Conservation (phyloP, 306 rosid species). For the Spatholobus suberectus region DNA sequence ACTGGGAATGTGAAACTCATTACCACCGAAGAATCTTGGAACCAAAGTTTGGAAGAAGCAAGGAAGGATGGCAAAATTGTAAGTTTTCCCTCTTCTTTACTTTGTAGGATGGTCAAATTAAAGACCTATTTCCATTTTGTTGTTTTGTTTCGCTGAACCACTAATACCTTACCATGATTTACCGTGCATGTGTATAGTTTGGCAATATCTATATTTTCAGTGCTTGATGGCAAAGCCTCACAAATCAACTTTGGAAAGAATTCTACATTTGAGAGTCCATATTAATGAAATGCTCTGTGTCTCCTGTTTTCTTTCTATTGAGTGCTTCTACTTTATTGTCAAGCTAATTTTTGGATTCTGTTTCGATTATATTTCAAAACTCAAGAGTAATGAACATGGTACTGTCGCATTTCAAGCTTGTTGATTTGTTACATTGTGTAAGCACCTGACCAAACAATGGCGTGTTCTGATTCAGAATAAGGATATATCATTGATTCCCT, state of each 20-base stretch:
- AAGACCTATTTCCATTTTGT: constrained; percentile 22
- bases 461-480: constrained; percentile 18
- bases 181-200: constrained; percentile 9
- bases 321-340: constrained; percentile 13
- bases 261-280: constrained; percentile 21
- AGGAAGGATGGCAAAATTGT: constrained; percentile 77
- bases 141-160: constrained; percentile 28
- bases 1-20: constrained; percentile 78
- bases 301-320: background rate
- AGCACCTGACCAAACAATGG: background rate
- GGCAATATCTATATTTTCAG: background rate
- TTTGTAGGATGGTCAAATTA: constrained; percentile 2
- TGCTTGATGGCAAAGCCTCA: background rate
- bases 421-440: background rate
- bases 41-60: constrained; percentile 89
- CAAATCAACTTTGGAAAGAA: constrained; percentile 13
- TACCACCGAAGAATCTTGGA: constrained; percentile 83
- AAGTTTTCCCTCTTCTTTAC: constrained; percentile 45
- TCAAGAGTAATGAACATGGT: background rate
- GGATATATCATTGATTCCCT: constrained; percentile 31
- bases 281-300: background rate
- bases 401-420: constrained; percentile 11
- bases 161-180: background rate
- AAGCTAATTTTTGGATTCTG: background rate
- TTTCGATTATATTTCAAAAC: constrained; percentile 13